Percentiles rank a stretch among this genome's conserved stretches.
These are phyloP conservation scores for Annulohypoxylon bovei DNA, from an alignment of 495 filamentous ascomycete genomes.

Conservation along the genomic window DNA sequence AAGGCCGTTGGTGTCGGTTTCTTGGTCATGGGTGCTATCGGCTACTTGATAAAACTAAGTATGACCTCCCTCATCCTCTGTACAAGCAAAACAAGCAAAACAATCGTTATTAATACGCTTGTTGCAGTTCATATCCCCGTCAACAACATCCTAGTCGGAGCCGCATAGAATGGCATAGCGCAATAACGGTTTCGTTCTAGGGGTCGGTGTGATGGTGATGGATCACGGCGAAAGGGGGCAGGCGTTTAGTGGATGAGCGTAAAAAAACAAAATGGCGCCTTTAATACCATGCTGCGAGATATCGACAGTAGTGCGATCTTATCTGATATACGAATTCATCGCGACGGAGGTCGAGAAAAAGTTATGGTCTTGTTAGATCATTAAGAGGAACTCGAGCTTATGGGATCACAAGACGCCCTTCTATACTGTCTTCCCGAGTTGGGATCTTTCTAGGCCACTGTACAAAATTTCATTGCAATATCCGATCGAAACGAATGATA, in stretches of 20 bases:
- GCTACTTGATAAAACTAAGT: conserved; percentile 96
- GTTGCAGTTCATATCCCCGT: conserved; percentile 46
- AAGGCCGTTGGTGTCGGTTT: conserved; percentile 96
- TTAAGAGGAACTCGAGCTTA: conserved; percentile 4
- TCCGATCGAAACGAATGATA: conserved; percentile 14
- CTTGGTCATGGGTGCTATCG: conserved; percentile 78
- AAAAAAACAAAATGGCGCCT: not conserved
- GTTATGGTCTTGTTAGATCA: conserved; percentile 6
- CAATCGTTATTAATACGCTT: conserved; percentile 22
- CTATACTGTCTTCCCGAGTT: conserved; percentile 20
- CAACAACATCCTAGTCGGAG: conserved; percentile 60
- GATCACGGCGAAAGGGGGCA: not conserved
- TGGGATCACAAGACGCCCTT: conserved; percentile 4
- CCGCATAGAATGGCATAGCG: conserved; percentile 47
- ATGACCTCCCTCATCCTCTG: conserved; percentile 45
- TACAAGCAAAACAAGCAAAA: too few relatives aligned
- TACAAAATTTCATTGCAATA: conserved; percentile 40
- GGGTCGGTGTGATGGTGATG: not conserved
- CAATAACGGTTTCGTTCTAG: not conserved
- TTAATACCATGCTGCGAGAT: conserved; percentile 21
- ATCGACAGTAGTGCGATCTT: conserved; percentile 9
- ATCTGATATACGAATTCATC: conserved; percentile 18
- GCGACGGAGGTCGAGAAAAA: not conserved
- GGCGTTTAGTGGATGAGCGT: not conserved
- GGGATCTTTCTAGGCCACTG: conserved; percentile 29